These are phyloP conservation scores for Taxillus chinensis DNA, from an alignment of 164 flowering plant genomes.

Conservation along the genomic window DNA sequence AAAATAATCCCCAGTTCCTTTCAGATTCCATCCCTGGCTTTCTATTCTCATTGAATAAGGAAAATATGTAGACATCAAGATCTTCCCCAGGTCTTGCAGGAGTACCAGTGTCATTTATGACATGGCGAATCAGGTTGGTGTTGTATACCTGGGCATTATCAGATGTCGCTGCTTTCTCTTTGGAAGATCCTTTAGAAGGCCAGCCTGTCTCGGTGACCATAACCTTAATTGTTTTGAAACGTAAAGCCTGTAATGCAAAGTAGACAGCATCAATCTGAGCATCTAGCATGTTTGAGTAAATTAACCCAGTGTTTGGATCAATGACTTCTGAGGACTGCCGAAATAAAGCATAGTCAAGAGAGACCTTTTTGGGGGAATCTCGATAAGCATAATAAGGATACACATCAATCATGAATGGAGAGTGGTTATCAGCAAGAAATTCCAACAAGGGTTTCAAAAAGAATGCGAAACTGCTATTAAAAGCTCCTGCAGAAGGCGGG, in stretches of 20 bases:
- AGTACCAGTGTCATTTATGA: conserved; percentile 66
- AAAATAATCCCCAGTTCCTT: conserved; percentile 95
- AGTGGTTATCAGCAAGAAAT: conserved; percentile 76
- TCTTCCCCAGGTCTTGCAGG: conserved; percentile 79
- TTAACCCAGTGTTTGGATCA: conserved; percentile 86
- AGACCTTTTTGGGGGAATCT: conserved; percentile 54
- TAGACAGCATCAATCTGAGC: conserved; percentile 90
- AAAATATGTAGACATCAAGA: conserved; percentile 71
- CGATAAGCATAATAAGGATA: conserved; percentile 93
- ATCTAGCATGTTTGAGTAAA: conserved; percentile 90
- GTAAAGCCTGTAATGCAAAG: conserved; percentile 63
- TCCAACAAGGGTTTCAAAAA: conserved; percentile 72
- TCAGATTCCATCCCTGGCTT: conserved; percentile 94
- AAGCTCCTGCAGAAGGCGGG: conserved; percentile 97
- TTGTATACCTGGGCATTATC: conserved; percentile 91
- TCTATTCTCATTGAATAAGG: conserved; percentile 92
- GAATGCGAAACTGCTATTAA: conserved; percentile 53
- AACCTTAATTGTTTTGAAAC: conserved; percentile 59
- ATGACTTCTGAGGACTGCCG: conserved; percentile 69
- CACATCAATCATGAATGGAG: conserved; percentile 84
- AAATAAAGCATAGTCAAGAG: conserved; percentile 81
- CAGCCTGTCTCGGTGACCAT: conserved; percentile 97
- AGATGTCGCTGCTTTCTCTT: conserved; percentile 84
- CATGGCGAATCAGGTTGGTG: conserved; percentile 72
- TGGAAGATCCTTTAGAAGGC: conserved; percentile 89